Percentiles rank a stretch among this genome's conserved stretches.
Conservation (phyloP, 116 monocot genomes). For the Iris pallida region DNA sequence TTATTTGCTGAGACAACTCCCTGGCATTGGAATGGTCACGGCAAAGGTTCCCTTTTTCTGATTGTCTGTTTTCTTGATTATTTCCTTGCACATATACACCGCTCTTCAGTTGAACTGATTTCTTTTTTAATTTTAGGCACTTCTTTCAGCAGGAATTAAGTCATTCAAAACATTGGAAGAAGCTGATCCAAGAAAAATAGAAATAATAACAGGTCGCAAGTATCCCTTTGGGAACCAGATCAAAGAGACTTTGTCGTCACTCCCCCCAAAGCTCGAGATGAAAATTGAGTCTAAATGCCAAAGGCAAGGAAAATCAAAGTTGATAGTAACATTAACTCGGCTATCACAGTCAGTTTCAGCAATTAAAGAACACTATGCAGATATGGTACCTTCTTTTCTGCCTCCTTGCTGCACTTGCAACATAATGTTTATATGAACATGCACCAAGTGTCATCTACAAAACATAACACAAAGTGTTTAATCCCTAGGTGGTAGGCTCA, state of each 20-base stretch:
- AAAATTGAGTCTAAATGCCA: conserved; percentile 52
- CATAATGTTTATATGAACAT: too few species aligned
- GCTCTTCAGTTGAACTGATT: conserved; percentile 10
- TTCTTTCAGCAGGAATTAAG: conserved; percentile 62
- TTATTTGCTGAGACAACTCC: conserved; percentile 87
- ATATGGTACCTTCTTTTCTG: conserved; percentile 47
- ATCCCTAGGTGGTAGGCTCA: conserved; percentile 67
- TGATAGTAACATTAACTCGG: conserved; percentile 54
- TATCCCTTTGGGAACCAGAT: conserved; percentile 96
- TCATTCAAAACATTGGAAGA: conserved; percentile 66
- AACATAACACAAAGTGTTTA: background rate
- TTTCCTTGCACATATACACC: background rate
- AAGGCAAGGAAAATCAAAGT: conserved; percentile 57
- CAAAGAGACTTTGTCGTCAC: conserved; percentile 65
- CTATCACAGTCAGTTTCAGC: conserved; percentile 25
- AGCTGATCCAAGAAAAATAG: conserved; percentile 96
- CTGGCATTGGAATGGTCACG: conserved; percentile 99
- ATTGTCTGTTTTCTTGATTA: conserved; percentile 11
- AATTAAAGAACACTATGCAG: conserved; percentile 72
- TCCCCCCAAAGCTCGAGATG: conserved; percentile 75
- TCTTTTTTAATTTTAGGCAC: conserved; percentile 43
- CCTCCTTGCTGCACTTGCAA: background rate
- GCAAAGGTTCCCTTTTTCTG: conserved; percentile 64
- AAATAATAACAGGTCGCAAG: conserved; percentile 83
- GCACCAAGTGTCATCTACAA: background rate